These are phyloP conservation scores for Colletotrichum orchidophilum DNA, from an alignment of 2,329 filamentous ascomycete species.

Conservation along the genomic window DNA sequence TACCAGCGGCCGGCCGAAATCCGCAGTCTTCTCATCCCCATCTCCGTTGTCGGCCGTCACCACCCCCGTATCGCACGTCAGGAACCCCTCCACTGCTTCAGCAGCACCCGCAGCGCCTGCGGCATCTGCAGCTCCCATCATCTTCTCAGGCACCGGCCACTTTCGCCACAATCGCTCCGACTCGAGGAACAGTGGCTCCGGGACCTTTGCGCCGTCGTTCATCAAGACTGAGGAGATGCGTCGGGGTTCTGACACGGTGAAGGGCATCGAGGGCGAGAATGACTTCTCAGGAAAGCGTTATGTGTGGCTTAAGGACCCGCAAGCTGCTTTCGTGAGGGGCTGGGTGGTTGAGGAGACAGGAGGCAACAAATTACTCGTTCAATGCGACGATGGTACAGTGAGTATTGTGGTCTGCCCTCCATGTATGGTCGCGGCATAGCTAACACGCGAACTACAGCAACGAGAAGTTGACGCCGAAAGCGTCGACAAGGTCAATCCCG, in stretches of 20 bases:
- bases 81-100: slow-evolving; percentile 74
- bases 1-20: slow-evolving; percentile 73
- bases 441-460: slow-evolving; percentile 65
- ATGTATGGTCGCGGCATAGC: background rate
- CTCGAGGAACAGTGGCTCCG: slow-evolving; percentile 74
- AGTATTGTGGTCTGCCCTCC: slow-evolving; percentile 44
- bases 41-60: slow-evolving; percentile 51
- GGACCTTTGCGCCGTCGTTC: slow-evolving; percentile 95
- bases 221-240: slow-evolving; percentile 88
- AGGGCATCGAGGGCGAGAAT: slow-evolving; percentile 93
- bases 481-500: slow-evolving; percentile 98
- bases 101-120: slow-evolving; percentile 53
- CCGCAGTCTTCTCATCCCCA: slow-evolving; percentile 75
- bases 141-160: slow-evolving; percentile 47
- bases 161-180: slow-evolving; percentile 59
- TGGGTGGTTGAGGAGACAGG: slow-evolving; percentile 87
- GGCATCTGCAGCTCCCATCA: slow-evolving; percentile 50
- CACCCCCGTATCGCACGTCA: slow-evolving; percentile 64
- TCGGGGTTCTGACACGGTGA: slow-evolving; percentile 62
- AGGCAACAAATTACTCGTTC: slow-evolving; percentile 78
- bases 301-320: slow-evolving; percentile 92
- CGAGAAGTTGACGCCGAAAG: slow-evolving; percentile 85
- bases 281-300: slow-evolving; percentile 99
- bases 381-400: slow-evolving; percentile 92
- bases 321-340: slow-evolving; percentile 89